A percentile compares a stretch with the other conserved stretches of the same genome.
Evolutionary conservation across 2,329 filamentous ascomycete genomes (phyloP).

Genomic region (Coniella vitis): DNA sequence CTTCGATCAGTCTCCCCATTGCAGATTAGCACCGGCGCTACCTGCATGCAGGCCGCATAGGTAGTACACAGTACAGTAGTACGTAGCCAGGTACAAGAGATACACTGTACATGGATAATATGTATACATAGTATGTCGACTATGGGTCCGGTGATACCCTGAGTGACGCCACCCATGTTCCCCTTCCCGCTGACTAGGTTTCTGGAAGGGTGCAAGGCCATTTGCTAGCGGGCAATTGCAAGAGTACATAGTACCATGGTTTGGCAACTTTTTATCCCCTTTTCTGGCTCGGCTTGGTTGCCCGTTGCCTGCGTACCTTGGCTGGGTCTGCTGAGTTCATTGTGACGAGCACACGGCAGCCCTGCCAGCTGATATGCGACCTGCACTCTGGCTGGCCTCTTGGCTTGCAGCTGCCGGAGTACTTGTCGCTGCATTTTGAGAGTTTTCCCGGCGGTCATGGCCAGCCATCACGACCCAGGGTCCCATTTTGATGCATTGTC

Average conservation of each 20-base stretch:
- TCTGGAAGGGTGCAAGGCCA: too few species aligned
- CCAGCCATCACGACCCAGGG: neutral
- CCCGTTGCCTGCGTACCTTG: too few species aligned
- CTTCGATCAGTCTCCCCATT: too few species aligned
- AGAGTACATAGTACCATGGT: too few species aligned
- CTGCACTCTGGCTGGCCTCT: neutral
- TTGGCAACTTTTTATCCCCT: neutral
- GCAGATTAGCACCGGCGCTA: too few species aligned
- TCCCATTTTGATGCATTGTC: too few species aligned
- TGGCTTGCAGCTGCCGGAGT: neutral
- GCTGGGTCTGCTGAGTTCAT: too few species aligned
- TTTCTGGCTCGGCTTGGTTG: neutral
- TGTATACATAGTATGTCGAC: neutral
- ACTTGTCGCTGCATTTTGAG: neutral
- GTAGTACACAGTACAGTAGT: neutral
- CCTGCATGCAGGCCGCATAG: neutral
- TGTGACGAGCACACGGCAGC: neutral
- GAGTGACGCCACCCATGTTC: neutral
- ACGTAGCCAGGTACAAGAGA: too few species aligned
- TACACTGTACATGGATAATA: too few species aligned
- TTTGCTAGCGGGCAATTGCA: too few species aligned
- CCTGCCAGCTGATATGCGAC: neutral
- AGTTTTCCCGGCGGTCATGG: neutral
- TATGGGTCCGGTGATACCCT: neutral
- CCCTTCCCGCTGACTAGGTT: too few species aligned